These are phyloP conservation scores for Ganoderma multipileum DNA, from an alignment of 1,284 basidiomycete species.

Conservation along the genomic window DNA sequence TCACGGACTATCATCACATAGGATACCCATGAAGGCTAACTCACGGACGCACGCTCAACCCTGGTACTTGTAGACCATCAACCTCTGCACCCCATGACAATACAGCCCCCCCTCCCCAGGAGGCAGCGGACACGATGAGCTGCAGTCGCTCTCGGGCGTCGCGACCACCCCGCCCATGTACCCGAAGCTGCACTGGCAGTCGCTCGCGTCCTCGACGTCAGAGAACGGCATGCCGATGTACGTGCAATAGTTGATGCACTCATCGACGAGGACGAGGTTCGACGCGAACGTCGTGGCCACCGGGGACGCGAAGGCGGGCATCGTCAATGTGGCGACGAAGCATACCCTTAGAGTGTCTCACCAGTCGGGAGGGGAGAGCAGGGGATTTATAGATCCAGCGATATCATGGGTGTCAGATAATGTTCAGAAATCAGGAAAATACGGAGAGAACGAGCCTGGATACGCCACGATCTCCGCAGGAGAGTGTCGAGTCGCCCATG, in stretches of 20 bases:
- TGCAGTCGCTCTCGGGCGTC: constrained; percentile 16
- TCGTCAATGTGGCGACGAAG: constrained; percentile 21
- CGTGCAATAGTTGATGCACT: constrained; percentile 23
- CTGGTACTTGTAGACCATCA: constrained; percentile 22
- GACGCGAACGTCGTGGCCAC: constrained; percentile 20
- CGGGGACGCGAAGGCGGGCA: constrained; percentile 18
- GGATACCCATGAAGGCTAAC: no score
- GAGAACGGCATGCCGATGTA: constrained; percentile 23
- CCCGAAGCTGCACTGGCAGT: constrained; percentile 27
- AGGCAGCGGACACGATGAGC: constrained; percentile 21
- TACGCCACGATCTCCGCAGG: constrained; percentile 32
- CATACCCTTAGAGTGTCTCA: constrained; percentile 20
- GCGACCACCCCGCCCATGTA: constrained; percentile 12
- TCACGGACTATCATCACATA: no score
- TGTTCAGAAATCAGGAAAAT: background rate
- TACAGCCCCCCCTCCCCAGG: constrained; percentile 20
- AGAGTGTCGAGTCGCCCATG: constrained; percentile 23
- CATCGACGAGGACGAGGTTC: constrained; percentile 19
- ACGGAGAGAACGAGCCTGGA: constrained; percentile 17
- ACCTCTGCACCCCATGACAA: constrained; percentile 20
- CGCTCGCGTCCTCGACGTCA: constrained; percentile 22
- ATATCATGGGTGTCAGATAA: background rate
- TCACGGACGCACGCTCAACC: background rate
- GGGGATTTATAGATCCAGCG: constrained; percentile 27
- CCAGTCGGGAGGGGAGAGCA: constrained; percentile 23